phyloP scores from a whole-genome alignment of 106 monocot genomes.

The Amphibolis antarctica region DNA sequence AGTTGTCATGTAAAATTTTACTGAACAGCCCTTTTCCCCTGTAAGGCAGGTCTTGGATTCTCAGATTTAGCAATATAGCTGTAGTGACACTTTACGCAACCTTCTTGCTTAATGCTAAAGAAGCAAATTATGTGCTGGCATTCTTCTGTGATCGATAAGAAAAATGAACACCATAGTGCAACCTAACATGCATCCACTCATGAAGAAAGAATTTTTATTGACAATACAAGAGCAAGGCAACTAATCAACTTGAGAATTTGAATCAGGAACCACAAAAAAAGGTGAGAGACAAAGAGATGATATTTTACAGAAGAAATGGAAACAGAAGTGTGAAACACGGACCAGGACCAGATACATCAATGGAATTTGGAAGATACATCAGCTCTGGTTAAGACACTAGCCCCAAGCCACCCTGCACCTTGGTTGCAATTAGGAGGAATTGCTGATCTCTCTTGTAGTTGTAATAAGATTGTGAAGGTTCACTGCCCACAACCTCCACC shows the following conservation, averaged over 20 bases:
- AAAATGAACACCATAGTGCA: too few species aligned
- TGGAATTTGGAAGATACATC: too few species aligned
- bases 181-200: background rate
- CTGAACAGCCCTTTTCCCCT: too few species aligned
- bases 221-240: background rate
- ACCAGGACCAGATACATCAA: too few species aligned
- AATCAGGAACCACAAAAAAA: background rate
- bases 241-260: background rate
- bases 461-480: background rate
- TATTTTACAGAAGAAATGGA: background rate
- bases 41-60: too few species aligned
- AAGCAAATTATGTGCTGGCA: too few species aligned
- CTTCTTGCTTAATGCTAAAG: too few species aligned
- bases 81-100: too few species aligned
- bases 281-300: background rate
- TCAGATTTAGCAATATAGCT: too few species aligned
- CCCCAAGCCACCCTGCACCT: background rate
- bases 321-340: background rate
- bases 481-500: background rate
- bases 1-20: too few species aligned
- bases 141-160: too few species aligned
- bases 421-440: background rate
- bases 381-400: background rate
- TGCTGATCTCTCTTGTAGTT: background rate
- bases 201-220: slow-evolving; percentile 2